A percentile compares a stretch with the other conserved stretches of the same genome.
Conservation (phyloP, 2,329 filamentous ascomycete genomes). For the Dothidotthia symphoricarpi region DNA sequence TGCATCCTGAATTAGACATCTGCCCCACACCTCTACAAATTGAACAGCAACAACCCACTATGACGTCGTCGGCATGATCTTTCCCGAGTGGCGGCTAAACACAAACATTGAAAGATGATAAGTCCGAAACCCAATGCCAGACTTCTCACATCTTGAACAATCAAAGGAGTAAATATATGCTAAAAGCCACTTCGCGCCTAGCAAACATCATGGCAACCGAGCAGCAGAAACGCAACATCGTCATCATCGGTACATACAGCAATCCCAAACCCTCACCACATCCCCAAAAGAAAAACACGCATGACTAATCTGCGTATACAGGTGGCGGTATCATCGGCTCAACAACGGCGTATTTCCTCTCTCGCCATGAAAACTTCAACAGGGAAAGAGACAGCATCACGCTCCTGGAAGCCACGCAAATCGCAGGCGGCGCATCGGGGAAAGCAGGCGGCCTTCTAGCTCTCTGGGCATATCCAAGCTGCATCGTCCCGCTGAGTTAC, state of each 20-base stretch:
- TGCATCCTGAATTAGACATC: no score
- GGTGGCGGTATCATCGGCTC: slow-evolving; percentile 92
- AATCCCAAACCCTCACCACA: not conserved
- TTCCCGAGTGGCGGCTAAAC: no score
- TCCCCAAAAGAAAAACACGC: no score
- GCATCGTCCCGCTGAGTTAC: slow-evolving; percentile 83
- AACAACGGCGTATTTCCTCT: slow-evolving; percentile 88
- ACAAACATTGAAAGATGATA: no score
- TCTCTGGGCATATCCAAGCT: slow-evolving; percentile 84
- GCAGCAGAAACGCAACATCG: slow-evolving; percentile 32
- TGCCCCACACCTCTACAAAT: no score
- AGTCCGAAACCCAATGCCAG: no score
- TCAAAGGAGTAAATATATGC: slow-evolving; percentile 14
- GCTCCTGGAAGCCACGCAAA: slow-evolving; percentile 77
- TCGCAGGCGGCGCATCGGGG: slow-evolving; percentile 89
- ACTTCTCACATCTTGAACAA: no score
- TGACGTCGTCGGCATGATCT: no score
- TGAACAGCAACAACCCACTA: no score
- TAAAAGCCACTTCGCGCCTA: slow-evolving; percentile 16
- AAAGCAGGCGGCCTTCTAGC: slow-evolving; percentile 91
- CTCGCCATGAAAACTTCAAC: slow-evolving; percentile 79
- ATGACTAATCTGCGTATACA: slow-evolving; percentile 33
- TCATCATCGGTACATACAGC: slow-evolving; percentile 33
- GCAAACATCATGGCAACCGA: slow-evolving; percentile 27
- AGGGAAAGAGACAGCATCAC: slow-evolving; percentile 73